phyloP scores from a whole-genome alignment of 768 basidiomycete species.

The Auricularia sp. region DNA sequence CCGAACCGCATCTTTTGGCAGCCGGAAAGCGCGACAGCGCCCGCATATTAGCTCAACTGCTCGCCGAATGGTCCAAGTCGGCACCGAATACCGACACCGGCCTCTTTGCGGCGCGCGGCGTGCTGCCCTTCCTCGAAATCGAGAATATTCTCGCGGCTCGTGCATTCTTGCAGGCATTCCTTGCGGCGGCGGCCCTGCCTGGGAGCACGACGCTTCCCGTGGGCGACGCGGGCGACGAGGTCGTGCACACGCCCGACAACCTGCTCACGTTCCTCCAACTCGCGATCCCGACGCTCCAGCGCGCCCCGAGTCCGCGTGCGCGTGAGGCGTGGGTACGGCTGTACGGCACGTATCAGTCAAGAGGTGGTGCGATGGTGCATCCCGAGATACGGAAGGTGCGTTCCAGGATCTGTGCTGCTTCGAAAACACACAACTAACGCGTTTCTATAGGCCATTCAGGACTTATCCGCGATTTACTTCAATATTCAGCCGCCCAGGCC shows the following conservation, averaged over 20 bases:
- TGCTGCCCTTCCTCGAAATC: slow-evolving; percentile 77
- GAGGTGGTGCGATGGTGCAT: slow-evolving; percentile 48
- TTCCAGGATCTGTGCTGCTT: slow-evolving; percentile 5
- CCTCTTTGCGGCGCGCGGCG: slow-evolving; percentile 74
- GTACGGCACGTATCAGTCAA: slow-evolving; percentile 73
- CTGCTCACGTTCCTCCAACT: slow-evolving; percentile 86
- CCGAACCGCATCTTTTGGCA: slow-evolving; percentile 75
- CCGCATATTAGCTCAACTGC: slow-evolving; percentile 73
- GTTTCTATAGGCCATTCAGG: slow-evolving; percentile 43
- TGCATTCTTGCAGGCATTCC: slow-evolving; percentile 61
- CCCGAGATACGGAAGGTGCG: slow-evolving; percentile 56
- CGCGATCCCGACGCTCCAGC: slow-evolving; percentile 79
- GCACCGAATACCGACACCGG: slow-evolving; percentile 41
- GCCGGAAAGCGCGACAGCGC: slow-evolving; percentile 87
- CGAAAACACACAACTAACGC: no score
- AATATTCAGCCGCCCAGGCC: slow-evolving; percentile 69
- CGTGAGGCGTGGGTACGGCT: slow-evolving; percentile 79
- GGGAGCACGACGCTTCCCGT: slow-evolving; percentile 34
- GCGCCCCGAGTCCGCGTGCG: slow-evolving; percentile 34
- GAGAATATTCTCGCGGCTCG: slow-evolving; percentile 88
- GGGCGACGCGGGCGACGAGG: slow-evolving; percentile 42
- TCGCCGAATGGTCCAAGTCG: slow-evolving; percentile 56
- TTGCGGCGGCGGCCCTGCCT: slow-evolving; percentile 28
- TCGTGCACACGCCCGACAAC: slow-evolving; percentile 58
- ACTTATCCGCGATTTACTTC: slow-evolving; percentile 72